Percentiles rank a stretch among this genome's conserved stretches.
phyloP scores from a whole-genome alignment of 2,329 filamentous ascomycete genomes.

The Scolecobasidium constrictum region DNA sequence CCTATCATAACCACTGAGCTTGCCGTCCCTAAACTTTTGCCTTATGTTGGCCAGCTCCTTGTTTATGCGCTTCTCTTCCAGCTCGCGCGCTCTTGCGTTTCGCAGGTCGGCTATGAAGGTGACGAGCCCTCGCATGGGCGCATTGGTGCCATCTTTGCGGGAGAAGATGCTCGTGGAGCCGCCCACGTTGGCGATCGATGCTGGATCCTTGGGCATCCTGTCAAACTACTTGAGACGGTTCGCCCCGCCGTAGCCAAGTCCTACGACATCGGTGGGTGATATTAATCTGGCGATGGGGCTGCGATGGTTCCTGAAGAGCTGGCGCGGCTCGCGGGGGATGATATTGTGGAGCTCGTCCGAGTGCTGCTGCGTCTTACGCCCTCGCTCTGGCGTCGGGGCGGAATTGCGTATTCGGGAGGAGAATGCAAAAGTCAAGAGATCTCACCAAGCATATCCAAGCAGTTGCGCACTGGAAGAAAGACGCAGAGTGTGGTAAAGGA shows the following conservation, averaged over 20 bases:
- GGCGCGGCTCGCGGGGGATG: no score
- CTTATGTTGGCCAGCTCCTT: slow-evolving; percentile 98
- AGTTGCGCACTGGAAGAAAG: no score
- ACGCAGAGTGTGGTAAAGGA: no score
- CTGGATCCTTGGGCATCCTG: slow-evolving; percentile 8
- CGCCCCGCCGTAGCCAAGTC: background rate
- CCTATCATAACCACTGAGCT: slow-evolving; percentile 91
- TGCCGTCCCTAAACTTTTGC: slow-evolving; percentile 50
- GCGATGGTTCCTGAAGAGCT: no score
- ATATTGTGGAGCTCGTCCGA: no score
- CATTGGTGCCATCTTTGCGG: slow-evolving; percentile 29
- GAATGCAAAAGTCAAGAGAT: no score
- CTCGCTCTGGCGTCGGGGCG: no score
- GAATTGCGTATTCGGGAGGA: no score
- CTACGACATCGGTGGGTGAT: background rate
- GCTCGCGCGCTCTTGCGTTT: slow-evolving; percentile 86
- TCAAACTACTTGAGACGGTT: background rate
- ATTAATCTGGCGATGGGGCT: no score
- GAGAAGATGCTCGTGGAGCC: slow-evolving; percentile 21
- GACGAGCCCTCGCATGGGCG: slow-evolving; percentile 51
- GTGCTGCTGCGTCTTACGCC: no score
- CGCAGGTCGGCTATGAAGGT: slow-evolving; percentile 96
- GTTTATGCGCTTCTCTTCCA: slow-evolving; percentile 99
- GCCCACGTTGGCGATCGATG: slow-evolving; percentile 8
- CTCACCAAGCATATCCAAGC: no score